Evolutionary conservation across 2,329 filamentous ascomycete species (phyloP), one percentile per base, ranked within the genome.

Genomic region (Colletotrichum sp.): DNA sequence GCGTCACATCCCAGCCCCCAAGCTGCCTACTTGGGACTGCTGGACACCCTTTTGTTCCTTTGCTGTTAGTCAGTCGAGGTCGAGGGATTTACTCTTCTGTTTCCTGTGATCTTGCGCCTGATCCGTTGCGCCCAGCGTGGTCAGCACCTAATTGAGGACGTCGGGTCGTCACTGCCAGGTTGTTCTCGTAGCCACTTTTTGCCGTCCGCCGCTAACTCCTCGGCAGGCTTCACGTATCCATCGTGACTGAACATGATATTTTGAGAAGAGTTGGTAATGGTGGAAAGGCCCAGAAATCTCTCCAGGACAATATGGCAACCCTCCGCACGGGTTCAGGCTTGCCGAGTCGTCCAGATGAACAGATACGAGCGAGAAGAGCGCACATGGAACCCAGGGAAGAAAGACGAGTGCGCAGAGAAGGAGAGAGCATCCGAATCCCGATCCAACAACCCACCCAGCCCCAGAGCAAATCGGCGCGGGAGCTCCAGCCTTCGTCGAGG

Each of bases 281-380:
- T 77, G 76, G 66, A 77, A 69, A 79, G 67, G 68, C 77, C 72
- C 74, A 73, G 57, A 55, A 69, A 59, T 43, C 39, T 57, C 34
- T 78, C 81, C 80, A 82, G 82, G 81, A 80, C 75, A 85, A 74
- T 77, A 89, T 89, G 87, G 85, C 86, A 82, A 85, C 86, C 80
- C 81, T 84, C 71, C 84, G 83, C 80, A 81, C 81, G 76, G 84
- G 83, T 72, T 85, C 84, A 78, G 85, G 86, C 73, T 82, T 87
- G 66, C 86, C 85, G 14, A 79, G 83, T 74, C 83, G 85, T 75
- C 84, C 86, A 78, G 82, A 81, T 48, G 85, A 88, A 64, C 81
- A 82, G 67, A 78, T 81, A 78, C 80, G 83, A 72, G 78, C 81
- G 18, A 81, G 80, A 75, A 82, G 80, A 69, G 57, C 76, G 55